Evolutionary conservation across 208 protist genomes (phyloP), one percentile per base, ranked within the genome.

Genomic region (Polymyxa betae): DNA sequence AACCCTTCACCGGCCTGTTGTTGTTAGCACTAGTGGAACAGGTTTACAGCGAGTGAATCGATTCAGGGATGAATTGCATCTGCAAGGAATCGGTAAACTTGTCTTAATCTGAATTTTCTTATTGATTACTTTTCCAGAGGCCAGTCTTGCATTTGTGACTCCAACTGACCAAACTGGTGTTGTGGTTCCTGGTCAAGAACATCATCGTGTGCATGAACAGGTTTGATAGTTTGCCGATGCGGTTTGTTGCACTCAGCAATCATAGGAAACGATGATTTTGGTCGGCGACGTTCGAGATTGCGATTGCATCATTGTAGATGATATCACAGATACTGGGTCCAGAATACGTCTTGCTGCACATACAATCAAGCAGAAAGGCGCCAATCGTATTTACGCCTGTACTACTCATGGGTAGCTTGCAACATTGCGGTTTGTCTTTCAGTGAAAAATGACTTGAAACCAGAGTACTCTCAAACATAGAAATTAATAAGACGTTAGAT

Each of bases 221-320:
- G 72, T 60, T 82, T 20, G 72, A 20, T 82, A 20, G 5, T 5
- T 43, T 5, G 10, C n/a, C 72, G 72, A 20, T 38, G 5, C 72
- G 5, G 5, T 5, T 45, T 35, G 40, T 82, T 82, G 5, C 72
- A 38, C 35, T 35, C n/a, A n/a, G n/a, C 35, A 45, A 12, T 5
- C n/a, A 35, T 43, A 82, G 72, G 72, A 82, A 82, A 82, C 72
- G 12, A 82, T 82, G 72, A 35, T 43, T 45, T n/a, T 82, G 5
- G 72, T 82, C 5, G 72, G 72, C 72, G 72, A 82, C n/a, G 72
- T 82, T 82, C 72, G 72, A 5, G 72, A 82, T 82, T 82, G 72
- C 72, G 72, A 82, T n/a, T 82, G 72, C 72, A 82, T 82, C n/a
- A 82, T 82, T n/a, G 72, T 82, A 43, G 72, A 82, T n/a, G 72